phyloP scores from a whole-genome alignment of 495 filamentous ascomycete species.

The Evernia prunastri region DNA sequence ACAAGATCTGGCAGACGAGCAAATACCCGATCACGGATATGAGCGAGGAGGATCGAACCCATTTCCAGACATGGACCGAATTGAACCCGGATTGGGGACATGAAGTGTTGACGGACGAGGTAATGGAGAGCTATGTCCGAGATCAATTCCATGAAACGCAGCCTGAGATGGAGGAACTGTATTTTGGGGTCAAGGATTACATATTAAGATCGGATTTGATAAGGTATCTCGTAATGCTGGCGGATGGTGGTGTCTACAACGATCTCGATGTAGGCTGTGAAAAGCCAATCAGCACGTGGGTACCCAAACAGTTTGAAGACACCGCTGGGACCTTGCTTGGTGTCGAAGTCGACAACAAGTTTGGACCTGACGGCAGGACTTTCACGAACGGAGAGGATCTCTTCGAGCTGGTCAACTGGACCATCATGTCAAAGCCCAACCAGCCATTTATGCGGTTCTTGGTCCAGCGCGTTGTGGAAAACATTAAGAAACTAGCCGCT shows the following conservation, averaged over 20 bases:
- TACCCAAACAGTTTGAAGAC: slow-evolving; percentile 43
- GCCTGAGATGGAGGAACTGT: slow-evolving; percentile 40
- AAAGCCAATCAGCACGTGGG: slow-evolving; percentile 42
- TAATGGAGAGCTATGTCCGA: slow-evolving; percentile 30
- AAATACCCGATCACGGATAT: slow-evolving; percentile 15
- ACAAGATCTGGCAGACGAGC: slow-evolving; percentile 22
- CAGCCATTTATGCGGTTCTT: slow-evolving; percentile 30
- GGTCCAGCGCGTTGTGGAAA: slow-evolving; percentile 24
- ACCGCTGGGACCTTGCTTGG: slow-evolving; percentile 29
- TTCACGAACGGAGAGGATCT: slow-evolving; percentile 22
- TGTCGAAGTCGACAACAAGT: slow-evolving; percentile 34
- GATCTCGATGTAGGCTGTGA: slow-evolving; percentile 54
- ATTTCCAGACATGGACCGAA: slow-evolving; percentile 30
- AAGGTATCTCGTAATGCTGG: slow-evolving; percentile 51
- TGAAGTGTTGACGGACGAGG: slow-evolving; percentile 34
- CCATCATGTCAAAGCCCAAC: slow-evolving; percentile 37
- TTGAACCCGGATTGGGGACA: slow-evolving; percentile 29
- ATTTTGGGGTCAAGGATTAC: slow-evolving; percentile 36
- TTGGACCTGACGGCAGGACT: slow-evolving; percentile 14
- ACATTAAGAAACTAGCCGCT: slow-evolving; percentile 23
- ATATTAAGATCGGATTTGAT: slow-evolving; percentile 52
- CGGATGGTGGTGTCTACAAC: slow-evolving; percentile 52
- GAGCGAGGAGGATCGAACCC: slow-evolving; percentile 24
- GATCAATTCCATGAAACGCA: slow-evolving; percentile 29
- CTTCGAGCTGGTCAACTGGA: slow-evolving; percentile 39